Base-by-base conservation (phyloP, 1,139 yeast species). In the Barnettozyma hawaiiensis region DNA sequence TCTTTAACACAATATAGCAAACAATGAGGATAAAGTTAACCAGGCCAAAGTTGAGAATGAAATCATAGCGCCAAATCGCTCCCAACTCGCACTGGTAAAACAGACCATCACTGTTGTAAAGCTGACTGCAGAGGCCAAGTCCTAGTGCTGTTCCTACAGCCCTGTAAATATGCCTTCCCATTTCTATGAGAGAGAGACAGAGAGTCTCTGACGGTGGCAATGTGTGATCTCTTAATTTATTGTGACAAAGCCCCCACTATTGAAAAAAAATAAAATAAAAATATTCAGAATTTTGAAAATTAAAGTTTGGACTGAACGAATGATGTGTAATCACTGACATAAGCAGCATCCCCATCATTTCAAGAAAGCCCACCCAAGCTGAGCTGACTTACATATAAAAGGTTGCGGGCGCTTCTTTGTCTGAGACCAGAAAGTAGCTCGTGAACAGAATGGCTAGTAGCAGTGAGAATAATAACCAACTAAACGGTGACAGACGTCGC, bases 401-500 rank as follows among this genome's bases (percentile, higher is more conserved):
- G n/a, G n/a, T 7, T 22, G 5, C 11, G 23, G 8, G 9, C 23
- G 9, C 23, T 22, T 11, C 11, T n/a, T n/a, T 22, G 23, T 22
- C 23, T 3, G 8, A 7, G 11, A 3, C 23, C 23, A 22, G 9
- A 22, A 22, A 22, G 23, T 8, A 22, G 16, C n/a, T n/a, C 15
- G 14, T 6, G n/a, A 16, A 26, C 5, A 5, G 5, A 26, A 26
- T 26, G 29, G 29, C 29, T 26, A 26, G 16, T 26, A 26, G 16
- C 7, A 14, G 29, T 26, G 29, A 14, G 29, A 15, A 26, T 26
- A 26, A 9, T 10, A 15, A 26, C 29, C 16, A 14, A n/a, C 21
- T 24, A 10, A 40, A 40, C 19, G 29, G 40, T 20, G 64, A 60
- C 36, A 42, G 61, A 36, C 45, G 64, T 42, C 43, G 63, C 31